Evolutionary conservation across 2,329 filamentous ascomycete species (phyloP), one percentile per base, ranked within the genome.

Genomic region (Fusarium sp.): DNA sequence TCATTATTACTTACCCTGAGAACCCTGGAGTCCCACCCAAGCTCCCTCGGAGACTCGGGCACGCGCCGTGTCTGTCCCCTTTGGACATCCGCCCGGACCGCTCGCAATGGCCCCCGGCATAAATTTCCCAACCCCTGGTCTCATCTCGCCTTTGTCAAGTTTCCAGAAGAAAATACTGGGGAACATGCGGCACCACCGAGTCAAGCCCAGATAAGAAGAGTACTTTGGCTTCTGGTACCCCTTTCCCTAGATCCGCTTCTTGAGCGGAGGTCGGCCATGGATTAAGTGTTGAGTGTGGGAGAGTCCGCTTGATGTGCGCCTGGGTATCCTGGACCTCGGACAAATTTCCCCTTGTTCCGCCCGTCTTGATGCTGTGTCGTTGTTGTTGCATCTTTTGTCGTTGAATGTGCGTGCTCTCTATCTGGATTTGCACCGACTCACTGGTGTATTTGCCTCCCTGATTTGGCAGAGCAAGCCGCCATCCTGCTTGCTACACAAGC

Each of bases 81-180:
- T 66, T 64, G 64, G 62, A 38, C 52, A 58, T 62, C 69, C 52
- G 45, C 63, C 70, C 38, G 60, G 64, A 50, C 64, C 65, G 45
- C 31, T 31, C 34, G 29, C 59, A 38, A 37, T 58, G 16, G 50
- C 42, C 62, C 22, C 72, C 68, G 54, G 63, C 70, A 69, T 69
- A 66, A 69, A 66, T 66, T 73, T 71, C 67, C 54, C 54, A 58
- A 18, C 61, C 72, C 72, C 68, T 64, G 58, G 65, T 57, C 65
- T 73, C 67, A 69, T 73, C 72, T 62, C 67, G 63, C 73, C 67
- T 69, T 69, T 66, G 38, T 68, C 66, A 60, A 42, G 65, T 69
- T 76, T 75, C 71, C 73, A 58, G 65, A 74, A 73, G 60, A 67
- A 66, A 66, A 66, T 18, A 24, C 34, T 60, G 61, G 66, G 64